Conservation (phyloP, 192 early-diverging fungal species). For the Gigaspora rosea region DNA sequence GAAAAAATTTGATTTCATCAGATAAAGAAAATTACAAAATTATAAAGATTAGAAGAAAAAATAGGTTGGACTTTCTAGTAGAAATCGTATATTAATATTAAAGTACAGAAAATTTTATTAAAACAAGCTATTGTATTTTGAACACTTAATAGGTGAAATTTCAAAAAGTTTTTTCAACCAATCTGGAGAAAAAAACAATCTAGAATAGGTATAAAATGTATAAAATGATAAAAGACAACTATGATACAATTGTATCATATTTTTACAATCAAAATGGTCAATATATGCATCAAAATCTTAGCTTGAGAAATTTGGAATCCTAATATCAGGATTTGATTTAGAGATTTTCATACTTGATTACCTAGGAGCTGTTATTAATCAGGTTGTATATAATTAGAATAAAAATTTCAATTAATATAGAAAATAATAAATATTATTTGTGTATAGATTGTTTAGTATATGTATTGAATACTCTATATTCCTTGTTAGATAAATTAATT, state of each 20-base stretch:
- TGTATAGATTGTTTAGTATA: too few relatives aligned
- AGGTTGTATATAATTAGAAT: too few relatives aligned
- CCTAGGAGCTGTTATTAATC: too few relatives aligned
- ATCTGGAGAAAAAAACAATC: not conserved
- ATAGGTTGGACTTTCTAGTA: not conserved
- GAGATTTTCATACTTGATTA: not conserved
- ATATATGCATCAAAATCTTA: not conserved
- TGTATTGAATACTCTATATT: too few relatives aligned
- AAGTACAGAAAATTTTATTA: not conserved
- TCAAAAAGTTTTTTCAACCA: not conserved
- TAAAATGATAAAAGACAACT: not conserved
- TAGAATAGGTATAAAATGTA: too few relatives aligned
- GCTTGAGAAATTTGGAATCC: conserved; percentile 1
- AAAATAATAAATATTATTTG: too few relatives aligned
- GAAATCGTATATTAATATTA: not conserved
- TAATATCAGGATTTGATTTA: not conserved
- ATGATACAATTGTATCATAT: conserved; percentile 4
- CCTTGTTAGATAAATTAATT: too few relatives aligned
- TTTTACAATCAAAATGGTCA: not conserved
- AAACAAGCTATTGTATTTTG: not conserved
- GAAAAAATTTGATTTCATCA: not conserved
- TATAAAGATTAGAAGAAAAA: not conserved
- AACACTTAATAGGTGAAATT: not conserved
- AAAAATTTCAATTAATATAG: too few relatives aligned
- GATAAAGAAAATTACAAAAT: not conserved